Conservation (phyloP, 257 asterid genomes). For the Hygrophila difformis region DNA sequence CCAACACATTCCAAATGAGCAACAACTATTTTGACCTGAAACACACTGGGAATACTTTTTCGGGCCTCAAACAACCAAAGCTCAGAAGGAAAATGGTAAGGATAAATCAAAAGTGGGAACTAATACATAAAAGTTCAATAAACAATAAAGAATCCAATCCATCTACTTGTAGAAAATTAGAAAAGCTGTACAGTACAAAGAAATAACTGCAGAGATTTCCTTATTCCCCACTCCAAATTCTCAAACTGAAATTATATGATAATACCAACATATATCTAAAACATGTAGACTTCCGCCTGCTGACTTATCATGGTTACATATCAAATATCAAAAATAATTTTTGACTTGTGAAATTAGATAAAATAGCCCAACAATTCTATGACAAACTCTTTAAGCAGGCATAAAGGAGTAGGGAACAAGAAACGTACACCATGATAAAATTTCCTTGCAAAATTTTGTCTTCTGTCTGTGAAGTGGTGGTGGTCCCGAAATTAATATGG, state of each 20-base stretch:
- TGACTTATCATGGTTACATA: too few relatives aligned
- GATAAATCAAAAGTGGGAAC: constrained; percentile 3
- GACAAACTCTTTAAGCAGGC: too few relatives aligned
- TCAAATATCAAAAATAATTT: too few relatives aligned
- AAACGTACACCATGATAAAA: too few relatives aligned
- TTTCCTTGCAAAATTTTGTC: too few relatives aligned
- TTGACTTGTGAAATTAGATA: too few relatives aligned
- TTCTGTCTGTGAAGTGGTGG: too few relatives aligned
- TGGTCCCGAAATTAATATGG: too few relatives aligned
- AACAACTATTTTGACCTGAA: constrained; percentile 14
- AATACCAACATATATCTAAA: too few relatives aligned
- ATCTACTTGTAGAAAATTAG: constrained; percentile 6
- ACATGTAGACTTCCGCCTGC: too few relatives aligned
- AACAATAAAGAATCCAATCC: not conserved
- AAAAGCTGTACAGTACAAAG: constrained; percentile 3
- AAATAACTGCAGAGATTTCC: constrained; percentile 6
- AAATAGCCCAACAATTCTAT: too few relatives aligned
- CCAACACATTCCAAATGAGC: constrained; percentile 25
- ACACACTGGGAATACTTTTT: constrained; percentile 14
- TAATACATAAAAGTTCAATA: not conserved
- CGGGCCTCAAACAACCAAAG: constrained; percentile 17
- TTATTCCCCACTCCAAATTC: constrained; percentile 16
- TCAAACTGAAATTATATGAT: constrained; percentile 4
- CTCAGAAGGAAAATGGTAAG: constrained; percentile 19
- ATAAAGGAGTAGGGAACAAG: too few relatives aligned